Base-by-base conservation (phyloP, 192 early-diverging fungal genomes). In the Ambispora gerdemannii region DNA sequence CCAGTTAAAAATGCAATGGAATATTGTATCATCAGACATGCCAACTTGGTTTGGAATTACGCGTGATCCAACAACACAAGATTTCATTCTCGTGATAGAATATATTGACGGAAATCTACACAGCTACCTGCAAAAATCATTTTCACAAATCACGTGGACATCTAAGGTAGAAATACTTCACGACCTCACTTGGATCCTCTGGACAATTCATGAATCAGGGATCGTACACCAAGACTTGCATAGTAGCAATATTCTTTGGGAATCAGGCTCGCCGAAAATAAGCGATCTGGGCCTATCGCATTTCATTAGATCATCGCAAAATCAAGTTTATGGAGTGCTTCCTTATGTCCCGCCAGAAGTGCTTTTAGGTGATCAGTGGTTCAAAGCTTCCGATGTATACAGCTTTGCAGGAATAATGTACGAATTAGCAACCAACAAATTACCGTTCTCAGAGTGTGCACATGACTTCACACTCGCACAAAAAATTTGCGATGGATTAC, bases 321-420 rank as follows among this genome's bases (percentile, higher is more conserved):
- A 50, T 36, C 24, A 24, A 0, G 30, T 70, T 35, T 60, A 59
- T 33, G 68, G 68, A 3, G 68, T 70, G 4, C 30, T 70, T 30
- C 68, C 68, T 32, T 70, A 60, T 60, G 31, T 70, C 31, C 51
- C 68, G 8, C 68, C 68, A 43, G 68, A 70, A 70, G 55, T 70
- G 3, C 60, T 70, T 38, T 19, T 36, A 15, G 58, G 55, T 11
- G 53, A 20, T 0, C 24, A 13, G 38, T 60, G 47, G 0, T 56
- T 11, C 50, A 58, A 59, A 50, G 38, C 53, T 2, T 28, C 68
- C 24, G 55, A 70, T 70, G 32, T 70, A 50, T 70, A 70, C 55
- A 60, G 55, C 32, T 60, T 70, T 28, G 68, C 55, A n/a, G n/a
- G 53, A n/a, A 24, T 70, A 2, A 58, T 70, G 36, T 70, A 52